Evolutionary conservation across 441 rosid genomes (phyloP).

Genomic region (Erodium trifolium): DNA sequence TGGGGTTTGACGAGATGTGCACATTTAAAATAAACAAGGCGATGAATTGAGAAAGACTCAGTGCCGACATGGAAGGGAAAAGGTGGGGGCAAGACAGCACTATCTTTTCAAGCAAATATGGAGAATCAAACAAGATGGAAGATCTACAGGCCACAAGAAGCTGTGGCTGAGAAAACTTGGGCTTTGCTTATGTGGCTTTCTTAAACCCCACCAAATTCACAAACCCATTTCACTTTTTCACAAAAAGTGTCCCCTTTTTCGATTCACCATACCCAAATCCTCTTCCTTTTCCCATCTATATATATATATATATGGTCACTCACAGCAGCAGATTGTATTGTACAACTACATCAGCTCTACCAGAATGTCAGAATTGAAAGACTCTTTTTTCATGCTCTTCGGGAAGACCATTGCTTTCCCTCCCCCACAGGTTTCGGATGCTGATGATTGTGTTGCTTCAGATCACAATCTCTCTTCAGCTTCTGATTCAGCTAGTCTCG

Average conservation of each 20-base stretch:
- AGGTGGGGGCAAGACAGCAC: constrained; percentile 15
- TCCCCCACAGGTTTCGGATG: background rate
- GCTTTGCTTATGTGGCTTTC: constrained; percentile 35
- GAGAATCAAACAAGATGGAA: constrained; percentile 53
- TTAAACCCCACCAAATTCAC: constrained; percentile 11
- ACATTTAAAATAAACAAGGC: background rate
- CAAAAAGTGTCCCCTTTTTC: background rate
- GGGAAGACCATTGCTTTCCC: constrained; percentile 60
- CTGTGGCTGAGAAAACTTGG: constrained; percentile 48
- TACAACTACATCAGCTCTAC: no score
- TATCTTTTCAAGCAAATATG: constrained; percentile 28
- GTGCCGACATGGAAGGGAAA: constrained; percentile 19
- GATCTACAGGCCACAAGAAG: constrained; percentile 43
- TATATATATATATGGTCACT: no score
- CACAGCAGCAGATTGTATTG: no score
- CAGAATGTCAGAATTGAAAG: constrained; percentile 35
- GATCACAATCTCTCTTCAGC: constrained; percentile 13
- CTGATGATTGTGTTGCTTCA: background rate
- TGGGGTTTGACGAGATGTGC: constrained; percentile 6
- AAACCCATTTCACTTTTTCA: constrained; percentile 3
- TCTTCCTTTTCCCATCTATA: background rate
- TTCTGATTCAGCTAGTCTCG: constrained; percentile 7
- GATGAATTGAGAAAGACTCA: background rate
- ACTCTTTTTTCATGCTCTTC: constrained; percentile 66
- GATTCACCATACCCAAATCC: background rate